Conservation (phyloP, 2,329 filamentous ascomycete genomes). For the Aphanocladium album region DNA sequence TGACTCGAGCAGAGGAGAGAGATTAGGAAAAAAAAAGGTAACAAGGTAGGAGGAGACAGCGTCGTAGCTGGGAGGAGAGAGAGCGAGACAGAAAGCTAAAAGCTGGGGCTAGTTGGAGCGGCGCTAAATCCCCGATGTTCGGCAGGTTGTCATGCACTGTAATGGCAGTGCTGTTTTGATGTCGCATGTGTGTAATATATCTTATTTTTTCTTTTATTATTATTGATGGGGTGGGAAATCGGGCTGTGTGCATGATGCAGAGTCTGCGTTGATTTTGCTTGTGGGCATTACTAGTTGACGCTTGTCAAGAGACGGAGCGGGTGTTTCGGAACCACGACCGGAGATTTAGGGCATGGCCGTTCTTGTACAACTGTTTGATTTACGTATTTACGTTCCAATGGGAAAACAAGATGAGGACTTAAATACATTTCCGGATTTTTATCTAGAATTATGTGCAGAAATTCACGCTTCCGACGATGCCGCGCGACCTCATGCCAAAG, state of each 20-base stretch:
- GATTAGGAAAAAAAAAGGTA: neutral
- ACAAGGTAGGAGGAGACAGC: neutral
- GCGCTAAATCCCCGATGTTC: neutral
- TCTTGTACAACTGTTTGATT: too few relatives aligned
- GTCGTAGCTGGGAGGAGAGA: neutral
- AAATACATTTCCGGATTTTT: neutral
- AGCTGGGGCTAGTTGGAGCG: neutral
- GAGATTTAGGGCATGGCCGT: neutral
- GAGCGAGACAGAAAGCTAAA: neutral
- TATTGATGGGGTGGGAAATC: too few relatives aligned
- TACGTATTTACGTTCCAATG: too few relatives aligned
- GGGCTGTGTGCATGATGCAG: neutral
- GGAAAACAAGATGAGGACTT: too few relatives aligned
- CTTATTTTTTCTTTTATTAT: neutral
- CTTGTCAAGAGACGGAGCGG: neutral
- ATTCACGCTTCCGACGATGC: conserved; percentile 3
- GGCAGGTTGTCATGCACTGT: neutral
- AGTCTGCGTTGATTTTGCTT: too few relatives aligned
- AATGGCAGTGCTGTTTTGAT: neutral
- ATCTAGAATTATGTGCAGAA: too few relatives aligned
- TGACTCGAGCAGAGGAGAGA: neutral
- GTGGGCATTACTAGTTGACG: too few relatives aligned
- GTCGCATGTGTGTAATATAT: neutral
- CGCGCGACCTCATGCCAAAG: neutral
- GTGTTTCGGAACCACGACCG: neutral